Conservation (phyloP, 2,329 filamentous ascomycete species). For the Fusarium burgessii region DNA sequence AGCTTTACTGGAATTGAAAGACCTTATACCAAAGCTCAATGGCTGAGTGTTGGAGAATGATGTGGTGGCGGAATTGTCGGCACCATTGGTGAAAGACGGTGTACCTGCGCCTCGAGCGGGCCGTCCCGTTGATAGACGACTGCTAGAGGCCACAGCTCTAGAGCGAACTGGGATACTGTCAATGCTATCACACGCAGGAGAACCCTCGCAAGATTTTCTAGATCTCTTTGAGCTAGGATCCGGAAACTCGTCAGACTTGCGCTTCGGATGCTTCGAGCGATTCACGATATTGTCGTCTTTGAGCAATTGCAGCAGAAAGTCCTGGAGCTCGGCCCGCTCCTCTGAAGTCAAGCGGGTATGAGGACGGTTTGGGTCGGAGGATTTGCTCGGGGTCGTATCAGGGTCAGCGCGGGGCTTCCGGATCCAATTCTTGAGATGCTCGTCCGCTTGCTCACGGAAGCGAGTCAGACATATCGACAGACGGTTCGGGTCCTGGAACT, state of each 20-base stretch:
- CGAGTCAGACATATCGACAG: constrained; percentile 40
- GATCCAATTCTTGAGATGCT: constrained; percentile 35
- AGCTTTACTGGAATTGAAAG: constrained; percentile 49
- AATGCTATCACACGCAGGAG: constrained; percentile 15
- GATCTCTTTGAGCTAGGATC: constrained; percentile 32
- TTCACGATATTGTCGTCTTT: constrained; percentile 21
- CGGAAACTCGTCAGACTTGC: constrained; percentile 40
- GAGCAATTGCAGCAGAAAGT: constrained; percentile 39
- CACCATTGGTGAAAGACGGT: constrained; percentile 23
- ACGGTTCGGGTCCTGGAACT: constrained; percentile 31
- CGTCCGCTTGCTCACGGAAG: constrained; percentile 42
- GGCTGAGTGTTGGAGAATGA: constrained; percentile 26
- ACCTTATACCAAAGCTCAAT: constrained; percentile 35
- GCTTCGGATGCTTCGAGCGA: constrained; percentile 34
- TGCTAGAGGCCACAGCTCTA: constrained; percentile 15
- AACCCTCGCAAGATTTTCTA: constrained; percentile 27
- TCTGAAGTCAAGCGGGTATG: constrained; percentile 24
- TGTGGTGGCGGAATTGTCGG: neutral
- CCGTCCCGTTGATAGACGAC: constrained; percentile 20
- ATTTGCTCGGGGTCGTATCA: constrained; percentile 34
- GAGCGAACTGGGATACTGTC: constrained; percentile 42
- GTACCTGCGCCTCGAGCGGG: constrained; percentile 30
- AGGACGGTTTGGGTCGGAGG: constrained; percentile 41
- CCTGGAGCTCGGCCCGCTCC: constrained; percentile 45
- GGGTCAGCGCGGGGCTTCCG: constrained; percentile 36